Conservation (phyloP, 2,329 filamentous ascomycete genomes). For the Neofusicoccum sp. region DNA sequence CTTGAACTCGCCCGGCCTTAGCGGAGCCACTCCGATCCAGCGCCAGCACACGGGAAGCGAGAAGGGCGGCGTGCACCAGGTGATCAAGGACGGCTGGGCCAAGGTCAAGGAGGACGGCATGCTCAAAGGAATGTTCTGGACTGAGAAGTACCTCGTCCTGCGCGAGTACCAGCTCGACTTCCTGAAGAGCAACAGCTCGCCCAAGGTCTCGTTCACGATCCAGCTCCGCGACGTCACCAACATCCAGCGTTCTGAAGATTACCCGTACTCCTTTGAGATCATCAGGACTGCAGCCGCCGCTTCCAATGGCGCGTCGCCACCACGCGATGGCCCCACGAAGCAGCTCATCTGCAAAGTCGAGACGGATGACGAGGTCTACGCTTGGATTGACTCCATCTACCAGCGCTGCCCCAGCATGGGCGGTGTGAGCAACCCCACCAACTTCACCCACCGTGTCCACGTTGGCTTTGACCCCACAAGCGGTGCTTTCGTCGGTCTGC, state of each 20-base stretch:
- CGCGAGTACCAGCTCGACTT: conserved; percentile 93
- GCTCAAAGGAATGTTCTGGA: conserved; percentile 78
- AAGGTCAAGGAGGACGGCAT: conserved; percentile 89
- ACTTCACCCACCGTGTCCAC: conserved; percentile 95
- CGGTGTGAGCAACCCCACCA: conserved; percentile 96
- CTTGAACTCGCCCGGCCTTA: conserved; percentile 59
- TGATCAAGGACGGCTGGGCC: conserved; percentile 67
- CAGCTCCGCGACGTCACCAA: conserved; percentile 83
- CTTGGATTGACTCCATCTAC: conserved; percentile 98
- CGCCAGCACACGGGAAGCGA: conserved; percentile 40
- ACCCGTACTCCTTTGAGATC: conserved; percentile 91
- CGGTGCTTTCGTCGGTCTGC: conserved; percentile 90
- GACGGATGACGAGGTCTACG: conserved; percentile 93
- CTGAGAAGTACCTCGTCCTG: conserved; percentile 86
- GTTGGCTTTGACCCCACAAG: conserved; percentile 96
- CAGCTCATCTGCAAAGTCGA: conserved; percentile 92
- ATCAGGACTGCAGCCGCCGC: conserved; percentile 68
- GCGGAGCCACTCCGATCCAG: conserved; percentile 37
- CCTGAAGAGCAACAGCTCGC: conserved; percentile 80
- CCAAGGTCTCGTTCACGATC: conserved; percentile 81
- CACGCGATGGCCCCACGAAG: conserved; percentile 76
- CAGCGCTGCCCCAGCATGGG: conserved; percentile 96
- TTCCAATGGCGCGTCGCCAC: conserved; percentile 59
- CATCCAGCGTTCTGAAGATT: conserved; percentile 86
- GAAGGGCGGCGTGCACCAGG: conserved; percentile 35